Conservation (phyloP, 352 stramenopile genomes). For the Globisporangium mamillatum region DNA sequence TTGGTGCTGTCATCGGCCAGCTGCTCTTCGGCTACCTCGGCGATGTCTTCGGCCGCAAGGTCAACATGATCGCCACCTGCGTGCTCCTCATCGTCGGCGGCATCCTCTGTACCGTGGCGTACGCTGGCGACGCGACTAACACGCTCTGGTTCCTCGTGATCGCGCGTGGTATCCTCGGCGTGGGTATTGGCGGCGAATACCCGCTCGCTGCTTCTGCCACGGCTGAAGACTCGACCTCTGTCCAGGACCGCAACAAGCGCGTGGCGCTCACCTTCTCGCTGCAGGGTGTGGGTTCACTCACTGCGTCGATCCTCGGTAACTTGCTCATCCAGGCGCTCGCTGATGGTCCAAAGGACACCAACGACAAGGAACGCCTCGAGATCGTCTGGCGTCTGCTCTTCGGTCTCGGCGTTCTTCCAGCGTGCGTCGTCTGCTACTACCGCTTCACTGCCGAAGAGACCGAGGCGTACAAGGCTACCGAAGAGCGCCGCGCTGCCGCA, state of each 20-base stretch:
- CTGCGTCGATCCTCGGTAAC: constrained; percentile 58
- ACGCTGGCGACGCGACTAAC: constrained; percentile 27
- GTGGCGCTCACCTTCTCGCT: constrained; percentile 63
- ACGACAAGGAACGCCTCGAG: constrained; percentile 37
- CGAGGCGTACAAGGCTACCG: constrained; percentile 32
- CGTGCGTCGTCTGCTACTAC: constrained; percentile 59
- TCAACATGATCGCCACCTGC: constrained; percentile 63
- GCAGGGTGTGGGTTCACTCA: constrained; percentile 52
- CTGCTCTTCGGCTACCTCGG: constrained; percentile 51
- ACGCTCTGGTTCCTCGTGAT: constrained; percentile 66
- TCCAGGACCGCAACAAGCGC: constrained; percentile 38
- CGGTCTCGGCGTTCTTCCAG: constrained; percentile 54
- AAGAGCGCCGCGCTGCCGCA: constrained; percentile 10
- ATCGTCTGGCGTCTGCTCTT: constrained; percentile 67
- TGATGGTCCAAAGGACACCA: constrained; percentile 34
- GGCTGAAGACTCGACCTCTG: constrained; percentile 48
- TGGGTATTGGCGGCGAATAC: constrained; percentile 56
- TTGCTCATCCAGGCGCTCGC: constrained; percentile 47
- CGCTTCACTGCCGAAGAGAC: constrained; percentile 63
- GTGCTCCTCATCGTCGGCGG: constrained; percentile 43
- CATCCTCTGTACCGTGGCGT: constrained; percentile 52
- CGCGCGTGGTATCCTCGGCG: constrained; percentile 54
- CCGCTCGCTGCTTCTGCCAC: constrained; percentile 48
- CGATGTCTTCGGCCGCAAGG: constrained; percentile 50
- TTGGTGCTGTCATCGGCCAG: constrained; percentile 53